phyloP scores from a whole-genome alignment of 495 filamentous ascomycete genomes.

The Penicillium alfredii region DNA sequence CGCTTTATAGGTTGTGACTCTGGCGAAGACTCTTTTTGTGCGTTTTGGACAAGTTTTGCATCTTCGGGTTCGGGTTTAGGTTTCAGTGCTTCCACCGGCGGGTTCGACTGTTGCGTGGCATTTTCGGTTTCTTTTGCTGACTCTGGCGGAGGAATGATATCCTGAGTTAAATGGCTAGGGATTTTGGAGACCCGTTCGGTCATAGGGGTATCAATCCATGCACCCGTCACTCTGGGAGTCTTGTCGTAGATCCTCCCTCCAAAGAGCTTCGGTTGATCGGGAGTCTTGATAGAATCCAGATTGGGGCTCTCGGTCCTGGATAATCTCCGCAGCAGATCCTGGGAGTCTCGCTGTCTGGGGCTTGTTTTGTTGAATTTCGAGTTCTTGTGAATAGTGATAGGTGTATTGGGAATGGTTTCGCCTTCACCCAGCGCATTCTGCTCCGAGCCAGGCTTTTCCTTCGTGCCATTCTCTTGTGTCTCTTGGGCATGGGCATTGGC shows the following conservation, averaged over 20 bases:
- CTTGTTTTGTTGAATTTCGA: constrained; percentile 28
- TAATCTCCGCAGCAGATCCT: constrained; percentile 58
- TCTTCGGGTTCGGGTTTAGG: constrained; percentile 3
- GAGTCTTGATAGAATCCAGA: constrained; percentile 20
- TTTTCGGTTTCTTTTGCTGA: constrained; percentile 4
- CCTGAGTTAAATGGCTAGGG: constrained; percentile 27
- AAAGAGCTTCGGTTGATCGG: constrained; percentile 42
- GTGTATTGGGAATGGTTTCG: constrained; percentile 45
- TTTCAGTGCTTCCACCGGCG: no score
- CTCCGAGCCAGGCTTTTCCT: constrained; percentile 17
- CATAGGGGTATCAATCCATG: constrained; percentile 50
- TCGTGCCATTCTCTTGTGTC: constrained; percentile 12
- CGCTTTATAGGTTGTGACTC: constrained; percentile 9
- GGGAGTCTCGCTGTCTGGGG: constrained; percentile 52
- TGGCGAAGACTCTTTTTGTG: neutral
- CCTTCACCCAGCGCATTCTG: constrained; percentile 29
- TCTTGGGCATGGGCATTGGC: constrained; percentile 8
- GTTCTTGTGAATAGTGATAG: constrained; percentile 47
- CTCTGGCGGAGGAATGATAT: constrained; percentile 15
- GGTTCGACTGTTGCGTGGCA: constrained; percentile 1
- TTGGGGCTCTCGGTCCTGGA: constrained; percentile 53
- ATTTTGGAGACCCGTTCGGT: constrained; percentile 31
- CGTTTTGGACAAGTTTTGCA: constrained; percentile 4
- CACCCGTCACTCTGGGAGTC: constrained; percentile 46
- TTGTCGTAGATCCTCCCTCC: constrained; percentile 35